Evolutionary conservation across 345 rosid species (phyloP).

Genomic region (Moricandia arvensis): DNA sequence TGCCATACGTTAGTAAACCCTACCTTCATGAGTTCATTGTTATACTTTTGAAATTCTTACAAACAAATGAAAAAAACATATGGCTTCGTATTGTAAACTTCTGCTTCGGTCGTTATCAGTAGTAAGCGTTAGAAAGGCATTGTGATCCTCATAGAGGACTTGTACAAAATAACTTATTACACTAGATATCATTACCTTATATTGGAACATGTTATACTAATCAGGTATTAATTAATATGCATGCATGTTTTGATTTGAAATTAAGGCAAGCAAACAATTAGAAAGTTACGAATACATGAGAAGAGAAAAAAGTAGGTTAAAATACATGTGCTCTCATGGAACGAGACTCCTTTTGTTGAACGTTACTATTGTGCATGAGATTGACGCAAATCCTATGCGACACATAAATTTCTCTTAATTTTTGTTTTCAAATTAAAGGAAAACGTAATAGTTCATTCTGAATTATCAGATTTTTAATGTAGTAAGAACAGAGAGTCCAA

Average conservation of each 20-base stretch:
- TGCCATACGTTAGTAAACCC: conserved; percentile 11
- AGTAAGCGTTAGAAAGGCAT: not conserved
- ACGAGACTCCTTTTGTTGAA: conserved; percentile 21
- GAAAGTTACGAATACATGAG: conserved; percentile 23
- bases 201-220: too few species aligned
- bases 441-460: not conserved
- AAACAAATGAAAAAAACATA: not conserved
- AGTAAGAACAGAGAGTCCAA: not conserved
- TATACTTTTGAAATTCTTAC: not conserved
- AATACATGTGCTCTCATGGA: conserved; percentile 22
- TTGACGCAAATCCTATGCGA: conserved; percentile 36
- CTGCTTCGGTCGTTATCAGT: not conserved
- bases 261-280: too few species aligned
- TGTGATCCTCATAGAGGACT: not conserved
- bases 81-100: not conserved
- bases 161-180: not conserved
- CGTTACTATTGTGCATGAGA: conserved; percentile 40
- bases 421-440: not conserved
- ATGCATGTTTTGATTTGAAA: too few species aligned
- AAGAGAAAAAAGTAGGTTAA: conserved; percentile 8
- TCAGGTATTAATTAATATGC: too few species aligned
- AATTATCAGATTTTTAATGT: not conserved
- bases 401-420: conserved; percentile 1
- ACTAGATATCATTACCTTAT: too few species aligned
- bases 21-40: not conserved